These are phyloP conservation scores for Cymbopogon flexuosus DNA, from an alignment of 202 grass and related monocot species.

Conservation along the genomic window DNA sequence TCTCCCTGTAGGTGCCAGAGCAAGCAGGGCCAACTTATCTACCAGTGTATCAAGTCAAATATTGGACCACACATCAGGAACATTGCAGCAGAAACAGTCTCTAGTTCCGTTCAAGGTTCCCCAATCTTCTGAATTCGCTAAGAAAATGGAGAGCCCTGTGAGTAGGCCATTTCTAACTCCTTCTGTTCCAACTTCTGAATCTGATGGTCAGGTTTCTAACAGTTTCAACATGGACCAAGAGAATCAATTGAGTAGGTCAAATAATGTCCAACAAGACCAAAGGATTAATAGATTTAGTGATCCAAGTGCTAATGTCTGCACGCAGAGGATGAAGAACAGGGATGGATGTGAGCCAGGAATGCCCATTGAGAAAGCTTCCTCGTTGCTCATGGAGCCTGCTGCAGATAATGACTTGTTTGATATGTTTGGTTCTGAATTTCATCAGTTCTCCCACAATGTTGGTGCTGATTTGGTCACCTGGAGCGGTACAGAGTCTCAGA, in stretches of 20 bases:
- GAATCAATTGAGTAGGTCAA: slow-evolving; percentile 33
- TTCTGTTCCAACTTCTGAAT: slow-evolving; percentile 29
- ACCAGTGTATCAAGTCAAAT: slow-evolving; percentile 27
- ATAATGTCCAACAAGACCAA: slow-evolving; percentile 19
- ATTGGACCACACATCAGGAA: slow-evolving; percentile 30
- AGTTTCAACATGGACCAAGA: slow-evolving; percentile 30
- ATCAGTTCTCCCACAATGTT: slow-evolving; percentile 35
- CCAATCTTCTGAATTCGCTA: slow-evolving; percentile 35
- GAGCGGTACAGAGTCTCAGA: slow-evolving; percentile 32
- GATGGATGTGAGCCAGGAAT: slow-evolving; percentile 20
- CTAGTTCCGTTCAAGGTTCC: slow-evolving; percentile 21
- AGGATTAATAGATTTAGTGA: slow-evolving; percentile 32
- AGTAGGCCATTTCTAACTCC: slow-evolving; percentile 33
- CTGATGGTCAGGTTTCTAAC: slow-evolving; percentile 34
- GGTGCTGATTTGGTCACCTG: slow-evolving; percentile 43
- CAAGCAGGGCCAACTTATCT: slow-evolving; percentile 31
- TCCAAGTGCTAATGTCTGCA: slow-evolving; percentile 25
- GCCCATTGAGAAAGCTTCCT: slow-evolving; percentile 23
- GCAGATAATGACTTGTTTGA: slow-evolving; percentile 54
- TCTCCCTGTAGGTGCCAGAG: slow-evolving; percentile 24
- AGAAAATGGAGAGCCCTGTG: slow-evolving; percentile 32
- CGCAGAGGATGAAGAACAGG: slow-evolving; percentile 17
- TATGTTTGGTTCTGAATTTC: slow-evolving; percentile 53
- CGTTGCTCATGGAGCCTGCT: slow-evolving; percentile 37
- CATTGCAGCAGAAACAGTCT: slow-evolving; percentile 40